phyloP scores from a whole-genome alignment of 2,329 filamentous ascomycete species.

The Zarea fungicola region DNA sequence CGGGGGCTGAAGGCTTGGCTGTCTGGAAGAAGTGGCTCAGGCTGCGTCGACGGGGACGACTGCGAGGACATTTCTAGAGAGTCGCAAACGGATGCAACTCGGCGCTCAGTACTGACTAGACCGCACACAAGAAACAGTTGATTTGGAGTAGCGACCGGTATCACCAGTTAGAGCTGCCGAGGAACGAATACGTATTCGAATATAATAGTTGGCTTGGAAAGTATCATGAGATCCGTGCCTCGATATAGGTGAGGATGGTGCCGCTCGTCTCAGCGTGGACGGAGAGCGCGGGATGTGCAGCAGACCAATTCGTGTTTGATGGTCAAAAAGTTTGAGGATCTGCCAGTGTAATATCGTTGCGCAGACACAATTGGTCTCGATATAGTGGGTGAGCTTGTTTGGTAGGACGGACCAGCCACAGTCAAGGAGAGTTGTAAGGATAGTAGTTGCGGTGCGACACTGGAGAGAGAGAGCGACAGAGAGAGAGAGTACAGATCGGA shows the following conservation, averaged over 20 bases:
- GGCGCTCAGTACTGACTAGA: neutral
- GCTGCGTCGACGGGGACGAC: slow-evolving; percentile 28
- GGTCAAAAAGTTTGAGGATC: neutral
- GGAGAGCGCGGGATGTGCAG: neutral
- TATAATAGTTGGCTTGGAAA: too few relatives aligned
- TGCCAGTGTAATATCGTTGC: neutral
- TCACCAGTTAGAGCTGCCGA: neutral
- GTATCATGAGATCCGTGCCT: neutral
- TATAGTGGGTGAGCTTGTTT: neutral
- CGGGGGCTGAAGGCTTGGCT: neutral
- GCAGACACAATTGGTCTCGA: neutral
- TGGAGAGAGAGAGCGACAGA: too few relatives aligned
- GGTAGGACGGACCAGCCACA: neutral
- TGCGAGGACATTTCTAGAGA: slow-evolving; percentile 27
- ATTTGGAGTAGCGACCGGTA: neutral
- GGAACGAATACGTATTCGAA: too few relatives aligned
- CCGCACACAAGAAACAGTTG: neutral
- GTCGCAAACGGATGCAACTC: neutral
- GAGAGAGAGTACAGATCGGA: neutral
- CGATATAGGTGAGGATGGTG: neutral
- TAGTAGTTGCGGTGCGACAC: neutral
- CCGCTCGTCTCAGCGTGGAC: neutral
- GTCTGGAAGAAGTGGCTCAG: slow-evolving; percentile 23
- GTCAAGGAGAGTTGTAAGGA: neutral
- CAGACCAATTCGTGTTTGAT: neutral